Percentiles rank a stretch among this genome's conserved stretches.
Evolutionary conservation across 2,329 filamentous ascomycete genomes (phyloP).

Genomic region (Fusarium sp.): DNA sequence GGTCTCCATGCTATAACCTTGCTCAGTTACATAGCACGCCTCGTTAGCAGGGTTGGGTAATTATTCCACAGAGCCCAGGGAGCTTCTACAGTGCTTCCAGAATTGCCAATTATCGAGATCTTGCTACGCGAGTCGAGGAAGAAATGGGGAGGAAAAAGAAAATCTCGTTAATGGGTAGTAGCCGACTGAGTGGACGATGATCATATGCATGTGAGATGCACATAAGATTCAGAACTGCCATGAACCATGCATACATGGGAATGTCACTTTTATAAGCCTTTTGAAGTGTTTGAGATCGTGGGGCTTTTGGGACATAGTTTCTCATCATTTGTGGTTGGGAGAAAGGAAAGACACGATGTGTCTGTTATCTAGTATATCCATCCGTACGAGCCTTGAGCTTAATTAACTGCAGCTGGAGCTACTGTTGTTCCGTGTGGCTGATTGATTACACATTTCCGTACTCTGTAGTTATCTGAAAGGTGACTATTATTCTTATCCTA

Average conservation of each 20-base stretch:
- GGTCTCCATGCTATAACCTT: slow-evolving; percentile 37
- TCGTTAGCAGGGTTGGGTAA: slow-evolving; percentile 33
- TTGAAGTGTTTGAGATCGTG: not conserved
- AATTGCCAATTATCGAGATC: slow-evolving; percentile 27
- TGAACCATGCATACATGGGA: slow-evolving; percentile 11
- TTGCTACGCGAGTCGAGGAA: slow-evolving; percentile 28
- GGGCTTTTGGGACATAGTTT: not conserved
- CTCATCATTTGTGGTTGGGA: slow-evolving; percentile 3
- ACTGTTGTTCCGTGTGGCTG: slow-evolving; percentile 41
- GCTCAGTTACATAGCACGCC: slow-evolving; percentile 21
- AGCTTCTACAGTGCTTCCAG: slow-evolving; percentile 37
- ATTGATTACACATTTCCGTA: not conserved
- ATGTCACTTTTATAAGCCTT: slow-evolving; percentile 2
- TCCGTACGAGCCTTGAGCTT: slow-evolving; percentile 21
- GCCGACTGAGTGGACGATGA: slow-evolving; percentile 21
- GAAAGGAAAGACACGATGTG: slow-evolving; percentile 20
- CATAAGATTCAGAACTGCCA: slow-evolving; percentile 19
- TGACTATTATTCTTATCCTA: not conserved
- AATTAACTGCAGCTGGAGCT: slow-evolving; percentile 37
- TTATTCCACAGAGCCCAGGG: slow-evolving; percentile 24
- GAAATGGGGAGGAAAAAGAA: slow-evolving; percentile 18
- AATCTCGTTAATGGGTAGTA: slow-evolving; percentile 31
- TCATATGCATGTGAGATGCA: slow-evolving; percentile 30
- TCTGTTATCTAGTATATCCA: slow-evolving; percentile 33
- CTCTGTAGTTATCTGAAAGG: not conserved